phyloP scores from a whole-genome alignment of 164 flowering plant genomes.

The Sextonia rubra region DNA sequence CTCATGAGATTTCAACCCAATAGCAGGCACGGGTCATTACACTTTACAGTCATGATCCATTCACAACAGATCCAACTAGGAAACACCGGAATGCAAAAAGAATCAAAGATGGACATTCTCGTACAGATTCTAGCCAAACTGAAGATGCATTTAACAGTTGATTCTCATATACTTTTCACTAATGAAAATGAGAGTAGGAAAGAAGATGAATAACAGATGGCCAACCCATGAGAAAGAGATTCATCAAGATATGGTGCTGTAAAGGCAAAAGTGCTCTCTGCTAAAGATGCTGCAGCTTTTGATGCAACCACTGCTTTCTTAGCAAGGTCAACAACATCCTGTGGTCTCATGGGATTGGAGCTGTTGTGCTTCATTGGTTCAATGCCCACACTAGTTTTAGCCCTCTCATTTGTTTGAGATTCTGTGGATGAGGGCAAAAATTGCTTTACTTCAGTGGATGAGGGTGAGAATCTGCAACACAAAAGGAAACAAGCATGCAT shows the following conservation, averaged over 20 bases:
- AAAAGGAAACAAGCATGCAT: constrained; percentile 1
- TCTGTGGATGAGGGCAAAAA: constrained; percentile 21
- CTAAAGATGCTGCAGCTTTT: constrained; percentile 55
- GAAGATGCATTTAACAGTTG: too few relatives aligned
- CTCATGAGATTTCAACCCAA: too few relatives aligned
- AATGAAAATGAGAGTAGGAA: neutral
- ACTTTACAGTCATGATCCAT: too few relatives aligned
- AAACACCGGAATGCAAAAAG: too few relatives aligned
- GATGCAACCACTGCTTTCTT: constrained; percentile 70
- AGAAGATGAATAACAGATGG: constrained; percentile 3
- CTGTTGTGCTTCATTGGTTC: constrained; percentile 13
- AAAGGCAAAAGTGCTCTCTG: constrained; percentile 23
- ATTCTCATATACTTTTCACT: too few relatives aligned
- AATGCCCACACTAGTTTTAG: constrained; percentile 18
- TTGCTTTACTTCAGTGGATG: constrained; percentile 16
- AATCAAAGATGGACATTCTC: too few relatives aligned
- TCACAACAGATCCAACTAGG: too few relatives aligned
- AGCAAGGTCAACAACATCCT: constrained; percentile 57
- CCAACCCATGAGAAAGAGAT: constrained; percentile 30
- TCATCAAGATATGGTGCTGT: constrained; percentile 29
- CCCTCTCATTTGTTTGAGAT: constrained; percentile 12
- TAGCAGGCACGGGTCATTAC: too few relatives aligned
- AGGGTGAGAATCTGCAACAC: constrained; percentile 47
- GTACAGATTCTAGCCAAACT: too few relatives aligned
- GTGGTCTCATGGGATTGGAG: constrained; percentile 2